Conservation (phyloP, 148 eudicot species). For the Tetragonia tetragonoides region DNA sequence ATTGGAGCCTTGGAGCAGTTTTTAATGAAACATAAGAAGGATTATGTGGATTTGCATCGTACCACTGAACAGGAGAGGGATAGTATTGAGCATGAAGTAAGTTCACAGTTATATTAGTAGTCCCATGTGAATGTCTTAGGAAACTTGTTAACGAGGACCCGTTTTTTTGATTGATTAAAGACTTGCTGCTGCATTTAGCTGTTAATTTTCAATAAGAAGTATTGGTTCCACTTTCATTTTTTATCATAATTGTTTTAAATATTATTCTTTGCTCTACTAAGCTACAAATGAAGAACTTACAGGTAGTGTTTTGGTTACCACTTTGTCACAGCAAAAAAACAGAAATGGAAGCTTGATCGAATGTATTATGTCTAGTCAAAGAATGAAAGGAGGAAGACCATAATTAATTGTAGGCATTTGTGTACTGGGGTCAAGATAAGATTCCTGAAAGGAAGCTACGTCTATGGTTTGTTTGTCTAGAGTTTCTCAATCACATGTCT, state of each 20-base stretch:
- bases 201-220: not conserved
- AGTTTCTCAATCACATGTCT: not conserved
- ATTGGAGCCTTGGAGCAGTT: constrained; percentile 71
- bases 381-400: not conserved
- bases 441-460: not conserved
- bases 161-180: not conserved
- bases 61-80: constrained; percentile 94
- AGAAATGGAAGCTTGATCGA: not conserved
- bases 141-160: not conserved
- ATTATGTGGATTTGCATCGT: constrained; percentile 86
- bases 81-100: constrained; percentile 96
- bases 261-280: not conserved
- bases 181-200: not conserved
- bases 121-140: not conserved
- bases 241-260: not conserved
- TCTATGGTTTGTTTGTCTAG: too few species aligned
- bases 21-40: constrained; percentile 80
- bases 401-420: not conserved
- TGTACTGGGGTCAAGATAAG: not conserved
- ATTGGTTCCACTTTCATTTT: not conserved
- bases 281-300: not conserved
- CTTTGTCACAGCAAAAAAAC: not conserved
- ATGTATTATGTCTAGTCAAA: not conserved
- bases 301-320: not conserved
- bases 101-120: constrained; percentile 12